Base-by-base conservation (phyloP, 352 stramenopile genomes). In the Hyaloperonospora brassicae region DNA sequence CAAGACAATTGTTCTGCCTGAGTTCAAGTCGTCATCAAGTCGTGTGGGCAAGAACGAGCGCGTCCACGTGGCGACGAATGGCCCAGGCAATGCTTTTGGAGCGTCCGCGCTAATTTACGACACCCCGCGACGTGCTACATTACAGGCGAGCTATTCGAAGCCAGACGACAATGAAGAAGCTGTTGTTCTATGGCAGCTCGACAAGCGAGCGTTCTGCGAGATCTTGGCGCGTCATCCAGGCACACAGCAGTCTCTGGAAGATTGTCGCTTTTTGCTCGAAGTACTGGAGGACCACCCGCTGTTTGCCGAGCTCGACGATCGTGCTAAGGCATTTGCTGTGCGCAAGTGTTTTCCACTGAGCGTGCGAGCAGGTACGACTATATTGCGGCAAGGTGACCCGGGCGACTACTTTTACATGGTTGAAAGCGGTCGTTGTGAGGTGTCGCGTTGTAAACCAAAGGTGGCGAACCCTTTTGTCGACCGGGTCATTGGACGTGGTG, bases 351-450 rank as follows among this genome's bases (percentile, higher is more conserved):
- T 94, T 30, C 81, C 84, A 1, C 57, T 94, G 2, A 58, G 72
- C 22, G 80, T 92, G 0, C 66, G 66, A 12, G 71, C 68, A 22
- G 78, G 75, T 14, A 78, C 75, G 36, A 77, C 67, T 13, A 86
- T 94, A 39, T 61, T 94, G 30, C 72, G 74, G 4, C 82, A 94
- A 52, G 84, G 84, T 25, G 78, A 92, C 46, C 79, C 74, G 12
- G 84, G 84, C 0, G 82, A 94, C 57, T 93, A 94, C 63, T 90
- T 94, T 38, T 94, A 94, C 52, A 34, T 94, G 31, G 72, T 94
- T 36, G 81, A 94, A 56, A 76, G 59, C 5, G 82, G 84, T 35
- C 69, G 76, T 27, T 94, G 84, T 36, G 76, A 87, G 40, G 85
- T 94, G 22, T 69, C 81, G 44, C 73, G 84, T 6, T 59, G 72